Evolutionary conservation across 805 yeast genomes (phyloP), one percentile per base, ranked within the genome.

Genomic region (Starmerella bombi): DNA sequence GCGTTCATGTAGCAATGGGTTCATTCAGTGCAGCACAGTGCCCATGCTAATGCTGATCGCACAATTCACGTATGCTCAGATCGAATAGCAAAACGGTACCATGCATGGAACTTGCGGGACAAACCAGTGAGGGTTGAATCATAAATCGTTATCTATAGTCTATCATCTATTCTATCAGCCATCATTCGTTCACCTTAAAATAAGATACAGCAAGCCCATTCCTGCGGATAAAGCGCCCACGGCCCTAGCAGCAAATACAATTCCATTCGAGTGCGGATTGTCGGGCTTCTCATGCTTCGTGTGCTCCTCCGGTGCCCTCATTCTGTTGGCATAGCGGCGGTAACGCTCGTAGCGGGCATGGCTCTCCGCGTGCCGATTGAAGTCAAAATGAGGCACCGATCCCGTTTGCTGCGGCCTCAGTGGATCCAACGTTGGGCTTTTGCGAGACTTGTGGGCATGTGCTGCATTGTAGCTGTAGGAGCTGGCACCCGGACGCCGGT

Each of bases 311-410:
- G 7, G 31, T 10, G 7, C 17, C 14, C 14, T 15, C 31, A 28
- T 7, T 15, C 8, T 28, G 17, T 31, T 20, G 14, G 9, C 16
- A 16, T 20, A n/a, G 6, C 20, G 19, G 12, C 59, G 42, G 38
- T 51, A 56, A 25, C 29, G 42, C 19, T 58, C 63, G 41, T 54
- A 55, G 23, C 55, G 53, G 34, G 34, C 42, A 36, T 61, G 64
- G 33, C 44, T 54, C 57, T 45, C 42, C 25, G 48, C 51, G 42
- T 61, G 65, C 43, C 41, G 40, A 37, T 51, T 60, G 37, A 49
- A 55, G 41, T 61, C 61, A 41, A 61, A 61, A 43, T 61, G 65
- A 10, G 65, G 62, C 18, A 60, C 64, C 31, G 53, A 58, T 40
- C 56, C 48, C 16, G 56, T 49, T 31, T 49, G 50, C 16, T 46